Conservation (phyloP, 305 asterid species). For the Fraxinus sp. region DNA sequence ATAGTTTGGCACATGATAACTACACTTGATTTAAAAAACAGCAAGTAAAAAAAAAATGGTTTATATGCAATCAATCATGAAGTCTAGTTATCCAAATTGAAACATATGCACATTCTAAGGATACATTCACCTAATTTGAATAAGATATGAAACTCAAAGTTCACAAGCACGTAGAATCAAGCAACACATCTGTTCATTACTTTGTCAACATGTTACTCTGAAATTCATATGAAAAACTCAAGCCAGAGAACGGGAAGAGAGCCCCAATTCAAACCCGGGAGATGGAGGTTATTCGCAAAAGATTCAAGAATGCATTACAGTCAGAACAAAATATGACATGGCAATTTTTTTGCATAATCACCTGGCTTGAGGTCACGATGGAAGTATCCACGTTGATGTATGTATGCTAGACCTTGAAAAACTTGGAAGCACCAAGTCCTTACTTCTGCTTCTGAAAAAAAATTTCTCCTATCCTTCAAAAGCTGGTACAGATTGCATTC, state of each 20-base stretch:
- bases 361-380: conserved; percentile 98
- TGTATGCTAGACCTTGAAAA: conserved; percentile 76
- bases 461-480: conserved; percentile 56
- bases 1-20: background rate
- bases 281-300: background rate
- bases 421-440: conserved; percentile 94
- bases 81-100: background rate
- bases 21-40: conserved; percentile 1
- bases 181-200: background rate
- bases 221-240: background rate
- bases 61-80: background rate
- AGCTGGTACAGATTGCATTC: conserved; percentile 78
- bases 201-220: background rate
- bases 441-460: conserved; percentile 68
- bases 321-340: background rate
- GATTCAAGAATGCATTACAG: background rate
- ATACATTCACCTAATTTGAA: background rate
- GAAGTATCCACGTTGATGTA: conserved; percentile 78
- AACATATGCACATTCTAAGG: background rate
- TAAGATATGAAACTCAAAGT: background rate
- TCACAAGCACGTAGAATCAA: background rate
- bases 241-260: background rate
- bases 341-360: conserved; percentile 20
- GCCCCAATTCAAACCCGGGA: background rate
- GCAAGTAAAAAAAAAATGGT: background rate